Evolutionary conservation across 352 stramenopile species (phyloP), one percentile per base, ranked within the genome.

Genomic region (Globisporangium sylvaticum): DNA sequence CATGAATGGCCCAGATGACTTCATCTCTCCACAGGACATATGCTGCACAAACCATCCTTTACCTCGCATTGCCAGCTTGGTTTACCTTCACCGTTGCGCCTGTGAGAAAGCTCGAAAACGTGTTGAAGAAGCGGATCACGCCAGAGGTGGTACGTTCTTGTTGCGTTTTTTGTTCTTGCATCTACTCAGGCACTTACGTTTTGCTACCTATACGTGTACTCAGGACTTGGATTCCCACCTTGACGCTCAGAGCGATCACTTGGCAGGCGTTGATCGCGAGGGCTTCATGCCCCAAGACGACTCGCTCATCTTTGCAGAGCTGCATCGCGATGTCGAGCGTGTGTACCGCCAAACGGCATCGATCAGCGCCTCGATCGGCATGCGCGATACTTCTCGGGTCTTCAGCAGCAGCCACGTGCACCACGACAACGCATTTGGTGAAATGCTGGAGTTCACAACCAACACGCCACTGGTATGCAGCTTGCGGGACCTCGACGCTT

Each of bases 401-500:
- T 44, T 37, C 9, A 44, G 18, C 34, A 34, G 34, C 50, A 46
- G 42, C 34, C 7, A 50, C 20, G 55, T 61, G 20, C 25, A 48
- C 5, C 15, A 61, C 14, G 55, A 61, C 32, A 6, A 1, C 0
- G 4, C 24, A 14, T 14, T 27, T 5, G 29, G 29, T 2, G 9
- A 55, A 34, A 52, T 37, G 32, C 15, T 60, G 12, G 62, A 67
- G 62, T 67, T 67, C 34, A 57, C 39, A 14, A 67, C 62, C 32
- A 67, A 48, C 31, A 42, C 50, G 34, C 32, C 50, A 56, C 12
- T 61, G 22, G 14, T 12, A 3, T 55, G 32, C 34, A 54, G 4
- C 8, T 7, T 56, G 12, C 22, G 31, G 3, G 15, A 42, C 1
- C 37, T 67, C 24, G n/a, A 67, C n/a, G 8, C 48, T 1, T 42